Base-by-base conservation (phyloP, 495 filamentous ascomycete species). In the Lindgomyces ingoldianus region DNA sequence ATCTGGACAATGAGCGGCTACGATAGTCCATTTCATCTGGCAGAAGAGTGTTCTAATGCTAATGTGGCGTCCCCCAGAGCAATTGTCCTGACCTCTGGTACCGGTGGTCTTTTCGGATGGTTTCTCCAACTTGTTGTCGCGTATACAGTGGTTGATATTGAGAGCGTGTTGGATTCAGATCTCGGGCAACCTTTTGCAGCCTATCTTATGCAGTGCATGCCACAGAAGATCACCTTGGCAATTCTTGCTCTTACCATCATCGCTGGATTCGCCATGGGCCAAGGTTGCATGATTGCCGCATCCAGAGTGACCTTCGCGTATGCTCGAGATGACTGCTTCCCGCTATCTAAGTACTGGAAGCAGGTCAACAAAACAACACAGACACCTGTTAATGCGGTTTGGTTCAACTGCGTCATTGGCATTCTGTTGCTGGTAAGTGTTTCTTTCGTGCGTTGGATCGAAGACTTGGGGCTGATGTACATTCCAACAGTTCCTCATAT, bases 241-340 rank as follows among this genome's bases (percentile, higher is more conserved):
- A 84, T 90, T 62, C 81, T 91, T 8, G 76, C 80, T 2, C 74
- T 92, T 30, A 92, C 88, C 3, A 89, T 92, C 69, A 77, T 90
- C 50, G 89, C 88, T 69, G 87, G 85, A 2, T 92, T 89, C 74
- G 87, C 82, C 18, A 91, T 91, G 89, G 89, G 89, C 19, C 89
- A 92, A 76, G 89, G 87, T 1, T 91, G 87, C 74, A 91, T 91
- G 89, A 87, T 92, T 27, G 88, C 89, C 14, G 89, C 89, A 2
- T 89, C 86, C 4, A 80, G 89, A 52, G 89, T 92, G 25, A 90
- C 88, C 18, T 92, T 90, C 68, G 89, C 89, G 18, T 91, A 91
- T 73, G 88, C 89, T 8, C 85, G 89, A 12, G 89, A 92, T 74
- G 89, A 85, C 67, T 89, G 87, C 71, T 91, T 91, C 75, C 72